Conservation (phyloP, 2,329 filamentous ascomycete species). For the Apiospora aurea region DNA sequence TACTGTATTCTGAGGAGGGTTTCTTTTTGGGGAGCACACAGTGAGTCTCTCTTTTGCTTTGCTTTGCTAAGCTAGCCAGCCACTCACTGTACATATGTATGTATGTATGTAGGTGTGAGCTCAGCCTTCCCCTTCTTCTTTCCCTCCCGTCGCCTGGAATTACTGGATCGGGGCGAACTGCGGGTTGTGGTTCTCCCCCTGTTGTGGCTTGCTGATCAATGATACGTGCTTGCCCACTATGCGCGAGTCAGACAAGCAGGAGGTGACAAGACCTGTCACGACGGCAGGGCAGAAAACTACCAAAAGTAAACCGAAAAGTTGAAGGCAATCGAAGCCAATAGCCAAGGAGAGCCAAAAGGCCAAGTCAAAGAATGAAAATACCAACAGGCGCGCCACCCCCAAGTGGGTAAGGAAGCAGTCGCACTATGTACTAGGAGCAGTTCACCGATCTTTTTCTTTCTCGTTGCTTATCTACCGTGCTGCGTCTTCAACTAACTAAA, state of each 20-base stretch:
- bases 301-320: neutral
- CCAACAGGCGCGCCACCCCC: slow-evolving; percentile 14
- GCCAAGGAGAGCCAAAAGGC: neutral
- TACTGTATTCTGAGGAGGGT: neutral
- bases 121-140: neutral
- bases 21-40: neutral
- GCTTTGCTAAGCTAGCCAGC: neutral
- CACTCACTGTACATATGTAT: neutral
- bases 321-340: neutral
- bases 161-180: slow-evolving; percentile 7
- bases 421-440: neutral
- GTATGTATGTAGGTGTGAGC: neutral
- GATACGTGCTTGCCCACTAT: slow-evolving; percentile 11
- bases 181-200: slow-evolving; percentile 7
- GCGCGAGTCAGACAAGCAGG: slow-evolving; percentile 16
- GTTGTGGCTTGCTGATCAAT: neutral
- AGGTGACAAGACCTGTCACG: neutral
- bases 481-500: neutral
- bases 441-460: slow-evolving; percentile 3
- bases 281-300: neutral
- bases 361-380: neutral
- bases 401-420: neutral
- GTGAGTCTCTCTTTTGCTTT: neutral
- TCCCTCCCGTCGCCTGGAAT: neutral
- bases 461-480: too few relatives aligned